Percentiles rank a stretch among this genome's conserved stretches.
Evolutionary conservation across 495 filamentous ascomycete species (phyloP).

Genomic region (Polyplosphaeria fusca): DNA sequence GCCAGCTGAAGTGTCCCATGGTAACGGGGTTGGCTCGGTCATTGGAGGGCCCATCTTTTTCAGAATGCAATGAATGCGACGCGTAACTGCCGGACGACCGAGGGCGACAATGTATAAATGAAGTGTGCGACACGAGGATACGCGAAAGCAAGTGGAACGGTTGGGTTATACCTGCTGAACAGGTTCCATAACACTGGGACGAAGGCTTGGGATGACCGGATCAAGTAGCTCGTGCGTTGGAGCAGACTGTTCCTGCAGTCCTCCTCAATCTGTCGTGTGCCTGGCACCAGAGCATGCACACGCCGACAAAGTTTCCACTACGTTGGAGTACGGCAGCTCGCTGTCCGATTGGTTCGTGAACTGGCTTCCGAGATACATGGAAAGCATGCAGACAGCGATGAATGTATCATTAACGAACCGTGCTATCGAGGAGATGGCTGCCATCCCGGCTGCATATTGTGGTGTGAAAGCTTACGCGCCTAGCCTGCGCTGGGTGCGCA

Average conservation of each 20-base stretch:
- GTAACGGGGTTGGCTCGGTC: neutral
- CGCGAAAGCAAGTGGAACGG: neutral
- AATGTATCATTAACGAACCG: too few relatives aligned
- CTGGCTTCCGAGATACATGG: too few relatives aligned
- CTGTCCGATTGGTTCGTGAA: too few relatives aligned
- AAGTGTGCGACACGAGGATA: neutral
- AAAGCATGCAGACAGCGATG: too few relatives aligned
- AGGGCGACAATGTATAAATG: neutral
- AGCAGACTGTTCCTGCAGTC: neutral
- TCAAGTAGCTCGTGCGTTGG: neutral
- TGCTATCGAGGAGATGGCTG: too few relatives aligned
- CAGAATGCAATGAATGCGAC: neutral
- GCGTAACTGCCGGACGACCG: neutral
- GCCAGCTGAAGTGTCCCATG: constrained; percentile 3
- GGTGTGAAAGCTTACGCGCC: too few relatives aligned
- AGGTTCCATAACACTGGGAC: neutral
- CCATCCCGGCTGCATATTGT: too few relatives aligned
- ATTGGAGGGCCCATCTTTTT: neutral
- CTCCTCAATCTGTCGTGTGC: neutral
- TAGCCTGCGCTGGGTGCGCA: too few relatives aligned
- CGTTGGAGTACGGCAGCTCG: neutral
- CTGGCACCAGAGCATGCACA: neutral
- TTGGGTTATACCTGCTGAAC: neutral
- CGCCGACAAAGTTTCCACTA: too few relatives aligned
- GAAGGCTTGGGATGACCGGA: neutral